phyloP scores from a whole-genome alignment of 345 rosid genomes.

The Dovyalis caffra region DNA sequence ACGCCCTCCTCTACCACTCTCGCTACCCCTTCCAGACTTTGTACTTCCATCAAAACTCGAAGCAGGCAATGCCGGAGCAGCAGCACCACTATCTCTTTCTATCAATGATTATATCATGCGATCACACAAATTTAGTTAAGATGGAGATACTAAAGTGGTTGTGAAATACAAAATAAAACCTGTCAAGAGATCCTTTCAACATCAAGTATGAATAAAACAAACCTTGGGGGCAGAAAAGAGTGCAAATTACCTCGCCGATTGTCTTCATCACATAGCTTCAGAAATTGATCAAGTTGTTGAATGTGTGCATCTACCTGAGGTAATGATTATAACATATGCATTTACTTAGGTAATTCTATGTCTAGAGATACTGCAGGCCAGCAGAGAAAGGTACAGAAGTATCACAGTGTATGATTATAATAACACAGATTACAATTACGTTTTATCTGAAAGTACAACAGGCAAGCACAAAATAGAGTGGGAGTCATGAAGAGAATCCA shows the following conservation, averaged over 20 bases:
- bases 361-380: neutral
- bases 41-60: slow-evolving; percentile 43
- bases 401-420: too few species aligned
- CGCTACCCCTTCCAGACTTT: slow-evolving; percentile 67
- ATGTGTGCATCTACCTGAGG: slow-evolving; percentile 93
- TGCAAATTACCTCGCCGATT: slow-evolving; percentile 61
- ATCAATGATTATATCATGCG: slow-evolving; percentile 15
- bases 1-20: slow-evolving; percentile 93
- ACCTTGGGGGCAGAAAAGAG: neutral
- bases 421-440: too few species aligned
- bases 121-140: neutral
- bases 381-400: too few species aligned
- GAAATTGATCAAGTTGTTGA: slow-evolving; percentile 87
- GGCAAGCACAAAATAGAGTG: too few species aligned
- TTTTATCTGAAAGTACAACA: too few species aligned
- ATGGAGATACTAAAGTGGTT: neutral
- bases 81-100: slow-evolving; percentile 66
- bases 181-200: neutral
- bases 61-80: slow-evolving; percentile 37
- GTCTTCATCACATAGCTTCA: slow-evolving; percentile 77
- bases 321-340: neutral
- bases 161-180: neutral
- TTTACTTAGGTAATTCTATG: neutral
- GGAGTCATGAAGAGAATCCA: neutral
- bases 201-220: too few species aligned